Percentiles rank a stretch among this genome's conserved stretches.
Conservation (phyloP, 495 filamentous ascomycete species). For the Neurospora tetrasperma region DNA sequence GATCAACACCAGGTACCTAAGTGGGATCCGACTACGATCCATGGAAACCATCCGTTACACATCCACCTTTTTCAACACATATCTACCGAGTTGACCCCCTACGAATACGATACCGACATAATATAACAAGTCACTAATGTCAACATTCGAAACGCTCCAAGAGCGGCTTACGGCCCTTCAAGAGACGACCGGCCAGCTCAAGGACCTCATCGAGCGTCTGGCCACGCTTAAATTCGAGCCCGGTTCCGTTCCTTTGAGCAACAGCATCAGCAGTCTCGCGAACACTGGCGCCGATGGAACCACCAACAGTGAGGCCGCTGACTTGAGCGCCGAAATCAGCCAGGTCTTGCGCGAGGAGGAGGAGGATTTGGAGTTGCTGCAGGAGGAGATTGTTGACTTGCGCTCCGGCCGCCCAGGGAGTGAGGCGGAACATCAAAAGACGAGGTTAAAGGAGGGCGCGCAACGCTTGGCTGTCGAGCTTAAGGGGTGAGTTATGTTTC, state of each 20-base stretch:
- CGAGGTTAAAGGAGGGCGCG: slow-evolving; percentile 52
- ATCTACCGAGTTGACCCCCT: not conserved
- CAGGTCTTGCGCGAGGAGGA: slow-evolving; percentile 73
- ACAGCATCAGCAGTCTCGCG: slow-evolving; percentile 3
- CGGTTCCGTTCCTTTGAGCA: slow-evolving; percentile 40
- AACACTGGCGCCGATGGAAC: not conserved
- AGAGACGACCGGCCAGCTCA: slow-evolving; percentile 53
- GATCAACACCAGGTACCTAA: not conserved
- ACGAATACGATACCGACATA: not conserved
- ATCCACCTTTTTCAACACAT: not conserved
- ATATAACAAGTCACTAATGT: not conserved
- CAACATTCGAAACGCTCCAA: slow-evolving; percentile 50
- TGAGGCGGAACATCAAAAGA: slow-evolving; percentile 42
- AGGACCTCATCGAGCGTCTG: slow-evolving; percentile 67
- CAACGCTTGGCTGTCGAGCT: slow-evolving; percentile 56
- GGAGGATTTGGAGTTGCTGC: slow-evolving; percentile 72
- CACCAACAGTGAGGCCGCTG: slow-evolving; percentile 43
- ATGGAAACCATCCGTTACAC: not conserved
- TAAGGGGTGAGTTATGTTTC: slow-evolving; percentile 43
- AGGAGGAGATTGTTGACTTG: slow-evolving; percentile 66
- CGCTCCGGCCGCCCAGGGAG: slow-evolving; percentile 33
- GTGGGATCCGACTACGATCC: not conserved
- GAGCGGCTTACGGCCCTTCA: slow-evolving; percentile 59
- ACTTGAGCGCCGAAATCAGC: slow-evolving; percentile 75
- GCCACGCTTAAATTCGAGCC: slow-evolving; percentile 56